These are phyloP conservation scores for Kodamaea anthophila DNA, from an alignment of 1,139 yeast species.

Conservation along the genomic window DNA sequence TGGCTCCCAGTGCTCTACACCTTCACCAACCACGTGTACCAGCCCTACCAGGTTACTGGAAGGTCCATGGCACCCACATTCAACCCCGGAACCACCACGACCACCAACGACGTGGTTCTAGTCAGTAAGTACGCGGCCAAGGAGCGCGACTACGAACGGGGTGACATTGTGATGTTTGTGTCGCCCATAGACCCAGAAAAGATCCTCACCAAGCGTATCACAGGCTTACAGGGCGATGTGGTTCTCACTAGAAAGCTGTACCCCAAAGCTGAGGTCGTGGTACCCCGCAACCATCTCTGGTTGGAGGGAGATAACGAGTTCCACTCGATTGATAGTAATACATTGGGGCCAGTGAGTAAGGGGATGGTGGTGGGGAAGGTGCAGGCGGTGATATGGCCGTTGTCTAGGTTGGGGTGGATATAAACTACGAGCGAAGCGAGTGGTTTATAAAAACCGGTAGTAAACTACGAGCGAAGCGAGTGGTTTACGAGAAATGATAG, in stretches of 20 bases:
- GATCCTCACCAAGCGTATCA: slow-evolving; percentile 68
- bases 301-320: slow-evolving; percentile 87
- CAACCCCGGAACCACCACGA: slow-evolving; percentile 55
- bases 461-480: too few relatives aligned
- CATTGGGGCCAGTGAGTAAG: slow-evolving; percentile 78
- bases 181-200: slow-evolving; percentile 76
- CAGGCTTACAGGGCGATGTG: slow-evolving; percentile 68
- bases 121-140: slow-evolving; percentile 60
- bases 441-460: too few relatives aligned
- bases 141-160: slow-evolving; percentile 41
- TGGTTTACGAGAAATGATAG: too few relatives aligned
- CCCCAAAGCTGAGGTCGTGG: slow-evolving; percentile 51
- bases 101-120: slow-evolving; percentile 60
- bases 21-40: slow-evolving; percentile 64
- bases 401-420: neutral
- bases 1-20: slow-evolving; percentile 83
- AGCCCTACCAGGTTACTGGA: slow-evolving; percentile 75
- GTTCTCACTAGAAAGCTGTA: slow-evolving; percentile 53
- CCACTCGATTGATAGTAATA: slow-evolving; percentile 79
- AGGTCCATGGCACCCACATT: slow-evolving; percentile 86
- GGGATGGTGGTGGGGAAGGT: slow-evolving; percentile 77
- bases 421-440: neutral
- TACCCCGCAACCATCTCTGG: slow-evolving; percentile 86
- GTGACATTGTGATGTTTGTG: slow-evolving; percentile 73
- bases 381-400: slow-evolving; percentile 61